Evolutionary conservation across 2,329 filamentous ascomycete species (phyloP), one percentile per base, ranked within the genome.

Genomic region (Zarea fungicola): DNA sequence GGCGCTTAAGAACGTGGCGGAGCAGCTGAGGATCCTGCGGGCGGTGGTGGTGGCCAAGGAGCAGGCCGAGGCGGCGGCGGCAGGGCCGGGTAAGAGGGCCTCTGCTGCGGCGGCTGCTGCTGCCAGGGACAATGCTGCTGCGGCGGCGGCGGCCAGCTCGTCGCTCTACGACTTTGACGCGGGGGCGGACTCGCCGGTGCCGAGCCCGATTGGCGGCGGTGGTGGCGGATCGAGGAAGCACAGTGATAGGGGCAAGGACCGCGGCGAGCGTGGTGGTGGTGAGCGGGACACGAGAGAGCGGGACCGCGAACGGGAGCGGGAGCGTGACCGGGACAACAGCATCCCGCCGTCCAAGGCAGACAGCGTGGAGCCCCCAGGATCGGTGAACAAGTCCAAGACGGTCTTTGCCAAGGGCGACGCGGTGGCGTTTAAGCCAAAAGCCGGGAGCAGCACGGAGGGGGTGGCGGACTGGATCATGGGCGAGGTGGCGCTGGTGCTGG

Each of bases 401-500:
- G 68, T 74, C 13, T 85, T 84, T 55, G 68, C 72, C 50, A 78
- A 79, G 55, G 77, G 77, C n/a, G 81, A 84, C 54, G 77, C 83
- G 51, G 82, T 85, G 5, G 82, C 81, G 0, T 85, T 85, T 66
- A 81, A 80, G 57, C 77, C 81, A 1, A 84, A 83, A 59, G 60
- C 68, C 7, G 67, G n/a, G n/a, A n/a, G 65, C 52, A 9, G 37
- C 42, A 56, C 75, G 72, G 62, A 78, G 63, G 61, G 71, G 66
- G 56, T 60, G 18, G 62, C 66, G 4, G 83, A 86, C 56, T 87
- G 83, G 75, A 91, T 91, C 48, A 78, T 91, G 41, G 88, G 87
- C 43, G 85, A 86, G 52, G 88, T 92, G 44, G 85, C 86, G 52
- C 80, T 81, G 45, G 84, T 92, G 13, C 76, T 82, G 45, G 87